Evolutionary conservation across 495 filamentous ascomycete genomes (phyloP), one percentile per base, ranked within the genome.

Genomic region (Aspergillus panamensis): DNA sequence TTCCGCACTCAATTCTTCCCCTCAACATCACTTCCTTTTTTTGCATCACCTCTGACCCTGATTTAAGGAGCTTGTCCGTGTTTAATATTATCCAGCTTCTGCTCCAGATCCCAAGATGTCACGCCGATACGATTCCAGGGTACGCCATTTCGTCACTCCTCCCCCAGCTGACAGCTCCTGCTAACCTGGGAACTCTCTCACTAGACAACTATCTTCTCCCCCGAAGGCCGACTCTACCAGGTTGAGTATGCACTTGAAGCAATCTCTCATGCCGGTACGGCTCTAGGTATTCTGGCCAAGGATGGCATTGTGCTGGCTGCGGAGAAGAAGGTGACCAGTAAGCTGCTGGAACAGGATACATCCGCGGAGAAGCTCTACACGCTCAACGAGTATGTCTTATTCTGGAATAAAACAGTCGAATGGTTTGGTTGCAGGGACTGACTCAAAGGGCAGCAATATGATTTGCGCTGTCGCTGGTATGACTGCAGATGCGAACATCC

Each of bases 331-430:
- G 94, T 98, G 65, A 98, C 94, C 55, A 97, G 93, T 80, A 98
- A 97, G 84, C 83, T 98, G 67, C 78, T 98, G 68, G 94, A 98
- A 82, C 94, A 98, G 82, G 94, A 98, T 77, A 98, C 95, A 52
- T 96, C 92, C 29, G 94, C 94, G 31, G 94, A 98, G 87, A 98
- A 98, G 84, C 89, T 98, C 61, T 98, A 98, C 77, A 96, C 94
- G 65, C 80, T 98, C 69, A 98, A 98, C 68, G 94, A 98, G 94
- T 98, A 81, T 57, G 86, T 21, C 13, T 29, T 17, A 13, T 45
- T 39, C 30, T 29, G 33, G n/a, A 29, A 31, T 12, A 19, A 44
- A 43, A 21, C 29, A 3, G 14, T 16, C 16, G 6, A n/a, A 31
- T 19, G 50, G 12, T 9, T 17, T 14, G 37, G 12, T 45, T 14